phyloP scores from a whole-genome alignment of 2,329 filamentous ascomycete genomes.

The Ascochyta viciae-villosae region DNA sequence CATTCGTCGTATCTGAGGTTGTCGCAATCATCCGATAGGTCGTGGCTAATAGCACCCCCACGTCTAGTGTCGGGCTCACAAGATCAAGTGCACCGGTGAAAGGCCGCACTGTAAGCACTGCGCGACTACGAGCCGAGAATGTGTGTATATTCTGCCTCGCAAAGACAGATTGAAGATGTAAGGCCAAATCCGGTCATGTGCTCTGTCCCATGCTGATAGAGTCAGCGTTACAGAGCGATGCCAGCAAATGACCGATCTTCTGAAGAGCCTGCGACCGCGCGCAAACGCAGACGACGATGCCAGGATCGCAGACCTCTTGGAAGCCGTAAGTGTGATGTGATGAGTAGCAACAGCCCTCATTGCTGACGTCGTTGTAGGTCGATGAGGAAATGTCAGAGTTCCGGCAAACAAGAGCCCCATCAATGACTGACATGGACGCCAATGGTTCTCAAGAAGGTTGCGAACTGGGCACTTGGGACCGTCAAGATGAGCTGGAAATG shows the following conservation, averaged over 20 bases:
- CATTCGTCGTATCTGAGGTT: neutral
- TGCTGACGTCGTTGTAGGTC: conserved; percentile 29
- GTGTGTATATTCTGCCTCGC: conserved; percentile 49
- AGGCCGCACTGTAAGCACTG: conserved; percentile 49
- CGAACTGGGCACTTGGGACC: conserved; percentile 15
- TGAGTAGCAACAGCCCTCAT: neutral
- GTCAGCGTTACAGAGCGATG: conserved; percentile 41
- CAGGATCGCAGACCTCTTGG: conserved; percentile 34
- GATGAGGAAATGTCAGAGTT: conserved; percentile 36
- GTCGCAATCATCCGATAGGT: conserved; percentile 7
- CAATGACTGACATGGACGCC: conserved; percentile 28
- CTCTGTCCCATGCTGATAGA: conserved; percentile 18
- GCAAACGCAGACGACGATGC: conserved; percentile 30
- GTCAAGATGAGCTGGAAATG: conserved; percentile 23
- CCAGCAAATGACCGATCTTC: conserved; percentile 34
- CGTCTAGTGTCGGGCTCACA: conserved; percentile 47
- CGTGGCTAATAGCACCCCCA: conserved; percentile 20
- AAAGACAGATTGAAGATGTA: conserved; percentile 49
- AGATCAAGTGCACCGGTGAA: conserved; percentile 52
- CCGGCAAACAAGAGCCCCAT: conserved; percentile 20
- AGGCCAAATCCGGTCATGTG: neutral
- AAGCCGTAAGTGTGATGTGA: conserved; percentile 21
- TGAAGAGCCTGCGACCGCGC: conserved; percentile 25
- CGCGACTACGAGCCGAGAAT: conserved; percentile 40
- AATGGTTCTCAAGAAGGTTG: conserved; percentile 21